These are phyloP conservation scores for Carex myosuroides DNA, from an alignment of 176 grass and related monocot species.

Conservation along the genomic window DNA sequence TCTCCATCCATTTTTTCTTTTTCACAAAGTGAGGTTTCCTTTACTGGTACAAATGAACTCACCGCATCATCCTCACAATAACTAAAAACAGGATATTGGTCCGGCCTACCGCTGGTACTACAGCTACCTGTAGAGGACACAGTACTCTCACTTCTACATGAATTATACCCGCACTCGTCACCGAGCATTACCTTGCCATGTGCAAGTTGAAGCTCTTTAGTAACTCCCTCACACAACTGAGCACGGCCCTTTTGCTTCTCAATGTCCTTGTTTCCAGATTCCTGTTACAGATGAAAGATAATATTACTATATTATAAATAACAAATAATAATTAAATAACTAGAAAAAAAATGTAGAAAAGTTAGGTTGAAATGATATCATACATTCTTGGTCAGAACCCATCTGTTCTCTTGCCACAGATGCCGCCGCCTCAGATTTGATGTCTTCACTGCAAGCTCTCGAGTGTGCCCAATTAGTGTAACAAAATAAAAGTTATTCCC, in stretches of 20 bases:
- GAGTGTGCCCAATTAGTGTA: conserved; percentile 27
- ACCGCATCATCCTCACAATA: conserved; percentile 16
- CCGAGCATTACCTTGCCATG: conserved; percentile 17
- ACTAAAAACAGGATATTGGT: conserved; percentile 14
- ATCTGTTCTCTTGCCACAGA: conserved; percentile 26
- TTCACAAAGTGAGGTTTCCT: not conserved
- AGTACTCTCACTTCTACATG: conserved; percentile 20
- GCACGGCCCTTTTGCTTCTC: not conserved
- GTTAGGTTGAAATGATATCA: conserved; percentile 1
- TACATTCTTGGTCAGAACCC: conserved; percentile 50
- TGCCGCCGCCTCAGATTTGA: conserved; percentile 6
- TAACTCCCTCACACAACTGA: not conserved
- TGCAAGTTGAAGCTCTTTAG: conserved; percentile 9
- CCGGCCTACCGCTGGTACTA: conserved; percentile 27
- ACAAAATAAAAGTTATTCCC: conserved; percentile 27
- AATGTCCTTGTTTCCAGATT: not conserved
- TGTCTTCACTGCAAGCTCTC: conserved; percentile 17
- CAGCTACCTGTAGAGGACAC: conserved; percentile 40
- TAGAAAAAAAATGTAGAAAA: not conserved
- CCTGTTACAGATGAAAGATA: conserved; percentile 1
- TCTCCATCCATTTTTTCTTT: conserved; percentile 20
- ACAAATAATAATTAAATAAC: not conserved
- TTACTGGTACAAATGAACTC: conserved; percentile 23
- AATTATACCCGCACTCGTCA: conserved; percentile 15
- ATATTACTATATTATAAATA: conserved; percentile 2